Evolutionary conservation across 768 basidiomycete genomes (phyloP).

Genomic region (Tulasnella calospora): DNA sequence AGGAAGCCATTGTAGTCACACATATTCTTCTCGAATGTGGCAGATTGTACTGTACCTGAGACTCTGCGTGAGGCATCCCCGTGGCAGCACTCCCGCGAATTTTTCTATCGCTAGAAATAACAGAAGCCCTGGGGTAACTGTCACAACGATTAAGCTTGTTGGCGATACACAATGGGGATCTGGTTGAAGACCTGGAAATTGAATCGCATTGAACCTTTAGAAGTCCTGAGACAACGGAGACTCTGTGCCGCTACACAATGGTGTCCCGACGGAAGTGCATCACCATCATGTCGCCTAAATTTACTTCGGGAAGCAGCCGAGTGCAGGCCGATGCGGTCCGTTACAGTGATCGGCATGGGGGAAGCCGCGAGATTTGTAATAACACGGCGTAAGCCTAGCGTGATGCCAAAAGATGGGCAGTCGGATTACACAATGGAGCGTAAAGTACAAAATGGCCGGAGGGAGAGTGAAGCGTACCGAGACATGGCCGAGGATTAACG

Average conservation of each 20-base stretch:
- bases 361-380: neutral
- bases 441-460: neutral
- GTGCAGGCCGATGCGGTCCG: neutral
- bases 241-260: neutral
- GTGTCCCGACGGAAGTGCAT: neutral
- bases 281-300: neutral
- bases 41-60: neutral
- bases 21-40: neutral
- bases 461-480: neutral
- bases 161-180: neutral
- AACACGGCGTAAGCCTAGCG: neutral
- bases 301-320: conserved; percentile 5
- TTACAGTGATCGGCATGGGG: neutral
- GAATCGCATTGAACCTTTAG: neutral
- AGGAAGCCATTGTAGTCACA: neutral
- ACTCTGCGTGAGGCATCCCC: neutral
- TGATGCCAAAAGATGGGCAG: neutral
- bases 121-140: neutral
- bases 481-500: neutral
- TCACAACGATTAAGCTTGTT: neutral
- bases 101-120: neutral
- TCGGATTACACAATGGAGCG: neutral
- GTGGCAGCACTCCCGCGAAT: neutral
- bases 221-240: neutral
- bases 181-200: neutral